Evolutionary conservation across 176 grass and related monocot species (phyloP).

Genomic region (Saccharum officinarum): DNA sequence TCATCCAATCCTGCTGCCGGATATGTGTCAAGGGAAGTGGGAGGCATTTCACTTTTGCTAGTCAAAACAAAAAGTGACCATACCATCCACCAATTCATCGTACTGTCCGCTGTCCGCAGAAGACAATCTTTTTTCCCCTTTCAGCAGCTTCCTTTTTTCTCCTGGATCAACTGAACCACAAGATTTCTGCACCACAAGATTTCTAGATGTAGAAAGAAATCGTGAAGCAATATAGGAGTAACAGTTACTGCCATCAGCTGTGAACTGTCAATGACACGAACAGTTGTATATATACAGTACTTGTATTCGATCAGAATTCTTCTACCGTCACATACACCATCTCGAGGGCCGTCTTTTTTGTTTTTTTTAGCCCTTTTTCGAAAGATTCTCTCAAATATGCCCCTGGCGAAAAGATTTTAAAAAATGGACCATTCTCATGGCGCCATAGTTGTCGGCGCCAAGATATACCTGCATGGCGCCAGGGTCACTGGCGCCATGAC

Average conservation of each 20-base stretch:
- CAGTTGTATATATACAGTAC: background rate
- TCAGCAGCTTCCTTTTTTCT: no score
- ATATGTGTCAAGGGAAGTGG: conserved; percentile 36
- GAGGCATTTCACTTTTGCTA: background rate
- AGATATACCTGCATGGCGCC: no score
- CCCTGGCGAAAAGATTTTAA: no score
- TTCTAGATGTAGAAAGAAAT: background rate
- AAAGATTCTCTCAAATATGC: background rate
- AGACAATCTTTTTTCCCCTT: background rate
- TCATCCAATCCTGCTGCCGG: conserved; percentile 20
- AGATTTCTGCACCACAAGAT: no score
- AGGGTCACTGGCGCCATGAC: no score
- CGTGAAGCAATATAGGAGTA: background rate
- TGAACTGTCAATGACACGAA: background rate
- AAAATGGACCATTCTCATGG: no score
- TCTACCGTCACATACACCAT: background rate
- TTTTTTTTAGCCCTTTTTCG: no score
- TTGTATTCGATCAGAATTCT: background rate
- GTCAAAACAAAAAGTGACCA: conserved; percentile 24
- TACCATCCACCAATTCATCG: background rate
- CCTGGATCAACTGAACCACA: no score
- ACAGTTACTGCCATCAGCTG: background rate
- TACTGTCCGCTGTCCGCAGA: conserved; percentile 5
- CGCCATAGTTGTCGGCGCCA: no score
- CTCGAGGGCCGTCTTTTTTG: no score